A percentile compares a stretch with the other conserved stretches of the same genome.
phyloP scores from a whole-genome alignment of 306 rosid species.

The Cajanus cajan region DNA sequence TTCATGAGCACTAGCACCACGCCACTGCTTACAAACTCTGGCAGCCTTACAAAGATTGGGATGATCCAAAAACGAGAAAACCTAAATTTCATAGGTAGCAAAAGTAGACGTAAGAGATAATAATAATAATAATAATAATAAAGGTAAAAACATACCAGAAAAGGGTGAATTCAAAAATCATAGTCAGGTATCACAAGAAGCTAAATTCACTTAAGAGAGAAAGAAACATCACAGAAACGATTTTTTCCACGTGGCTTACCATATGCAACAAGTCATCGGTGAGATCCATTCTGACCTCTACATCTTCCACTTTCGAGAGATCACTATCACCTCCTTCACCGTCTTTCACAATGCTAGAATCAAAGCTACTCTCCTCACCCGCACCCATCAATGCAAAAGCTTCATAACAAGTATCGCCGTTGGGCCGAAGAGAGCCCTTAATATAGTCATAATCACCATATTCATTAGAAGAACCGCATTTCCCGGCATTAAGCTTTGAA shows the following conservation, averaged over 20 bases:
- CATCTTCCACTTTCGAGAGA: slow-evolving; percentile 52
- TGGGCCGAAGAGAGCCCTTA: slow-evolving; percentile 42
- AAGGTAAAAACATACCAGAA: too few relatives aligned
- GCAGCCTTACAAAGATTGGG: slow-evolving; percentile 92
- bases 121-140: background rate
- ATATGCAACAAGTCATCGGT: slow-evolving; percentile 95
- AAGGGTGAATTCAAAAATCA: background rate
- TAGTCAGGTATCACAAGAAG: background rate
- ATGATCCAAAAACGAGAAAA: slow-evolving; percentile 94
- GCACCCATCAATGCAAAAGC: slow-evolving; percentile 40
- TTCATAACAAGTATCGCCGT: slow-evolving; percentile 44
- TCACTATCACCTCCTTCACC: slow-evolving; percentile 48
- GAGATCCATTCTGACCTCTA: slow-evolving; percentile 88
- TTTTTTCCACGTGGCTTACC: slow-evolving; percentile 47
- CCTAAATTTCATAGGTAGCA: slow-evolving; percentile 45
- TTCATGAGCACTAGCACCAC: slow-evolving; percentile 91
- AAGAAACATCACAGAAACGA: background rate
- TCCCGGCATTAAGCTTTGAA: slow-evolving; percentile 52
- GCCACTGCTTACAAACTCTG: slow-evolving; percentile 93
- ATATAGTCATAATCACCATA: slow-evolving; percentile 41
- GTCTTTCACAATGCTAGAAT: slow-evolving; percentile 46
- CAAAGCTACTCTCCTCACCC: slow-evolving; percentile 42
- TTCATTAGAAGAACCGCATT: slow-evolving; percentile 46
- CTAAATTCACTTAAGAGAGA: slow-evolving; percentile 3
- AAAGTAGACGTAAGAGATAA: background rate